Base-by-base conservation (phyloP, 2,329 filamentous ascomycete genomes). In the Stemphylium vesicarium region DNA sequence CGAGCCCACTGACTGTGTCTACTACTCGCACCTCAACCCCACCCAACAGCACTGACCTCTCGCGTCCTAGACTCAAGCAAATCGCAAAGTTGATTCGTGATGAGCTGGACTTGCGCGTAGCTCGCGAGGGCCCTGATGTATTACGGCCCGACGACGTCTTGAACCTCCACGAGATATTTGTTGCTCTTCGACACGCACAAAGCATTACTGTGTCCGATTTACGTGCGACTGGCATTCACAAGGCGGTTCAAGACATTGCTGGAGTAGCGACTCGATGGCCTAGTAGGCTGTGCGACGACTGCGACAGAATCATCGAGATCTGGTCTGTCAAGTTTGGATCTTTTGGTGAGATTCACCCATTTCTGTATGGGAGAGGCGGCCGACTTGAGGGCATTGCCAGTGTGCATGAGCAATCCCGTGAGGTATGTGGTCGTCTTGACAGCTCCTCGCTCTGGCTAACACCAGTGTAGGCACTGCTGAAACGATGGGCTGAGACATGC, bases 251-350 rank as follows among this genome's bases (percentile, higher is more conserved):
- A 41, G 75, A 77, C 2, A 74, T 82, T 4, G 59, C 76, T 9
- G 78, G 79, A 4, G 72, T 74, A 22, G 79, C 77, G 2, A 81
- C 80, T 2, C 67, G 80, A 32, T 82, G 80, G 80, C 80, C 80
- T 9, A 65, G 68, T 0, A 70, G 74, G 29, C 60, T 82, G 22
- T 77, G 77, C 12, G 77, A 80, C 35, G 74, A 78, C 29, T 78
- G 78, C 49, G 79, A 82, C 56, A 69, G 70, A 29, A 66, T 81
- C 31, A 69, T 77, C 13, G 53, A 64, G 5, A 55, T 66, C 1
- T 81, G 79, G 79, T 72, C 71, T 36, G 54, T 44, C 2, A 69
- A 65, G 20, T 79, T 74, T 57, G 78, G 77, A 11, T 66, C 63
- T 1, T 60, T 82, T 11, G 65, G 67, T n/a, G 59, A 69, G 1